A percentile compares a stretch with the other conserved stretches of the same genome.
phyloP scores from a whole-genome alignment of 1,284 basidiomycete species.

The Trichosporon ovoides region DNA sequence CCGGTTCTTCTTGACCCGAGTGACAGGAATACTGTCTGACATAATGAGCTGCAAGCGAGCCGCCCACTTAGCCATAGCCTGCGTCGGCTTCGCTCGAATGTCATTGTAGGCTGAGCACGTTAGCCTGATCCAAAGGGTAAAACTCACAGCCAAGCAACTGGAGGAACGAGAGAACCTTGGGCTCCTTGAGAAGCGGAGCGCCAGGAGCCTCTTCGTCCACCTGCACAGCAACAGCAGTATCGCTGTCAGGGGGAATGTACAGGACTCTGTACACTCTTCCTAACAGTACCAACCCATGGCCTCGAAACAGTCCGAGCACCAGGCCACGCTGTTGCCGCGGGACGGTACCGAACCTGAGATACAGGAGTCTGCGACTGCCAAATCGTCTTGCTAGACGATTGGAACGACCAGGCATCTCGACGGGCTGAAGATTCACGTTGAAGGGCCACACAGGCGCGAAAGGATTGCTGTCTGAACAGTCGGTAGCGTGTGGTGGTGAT shows the following conservation, averaged over 20 bases:
- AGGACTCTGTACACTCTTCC: constrained; percentile 32
- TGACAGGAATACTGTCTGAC: constrained; percentile 34
- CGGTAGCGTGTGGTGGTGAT: background rate
- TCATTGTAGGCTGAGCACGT: constrained; percentile 29
- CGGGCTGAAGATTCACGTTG: constrained; percentile 18
- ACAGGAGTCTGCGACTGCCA: constrained; percentile 33
- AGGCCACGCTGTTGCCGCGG: background rate
- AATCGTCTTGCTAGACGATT: constrained; percentile 33
- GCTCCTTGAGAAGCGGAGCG: background rate
- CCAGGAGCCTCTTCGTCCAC: constrained; percentile 16
- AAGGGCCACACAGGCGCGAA: constrained; percentile 5
- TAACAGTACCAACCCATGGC: constrained; percentile 29
- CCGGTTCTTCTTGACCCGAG: constrained; percentile 8
- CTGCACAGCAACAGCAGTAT: constrained; percentile 29
- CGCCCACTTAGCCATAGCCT: constrained; percentile 45
- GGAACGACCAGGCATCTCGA: constrained; percentile 34
- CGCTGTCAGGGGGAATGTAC: constrained; percentile 27
- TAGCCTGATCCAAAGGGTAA: background rate
- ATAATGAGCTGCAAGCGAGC: constrained; percentile 34
- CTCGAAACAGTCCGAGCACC: constrained; percentile 25
- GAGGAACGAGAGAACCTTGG: constrained; percentile 14
- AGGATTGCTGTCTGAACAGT: background rate
- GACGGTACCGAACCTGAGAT: constrained; percentile 22
- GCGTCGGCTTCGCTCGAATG: constrained; percentile 28
- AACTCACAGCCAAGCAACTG: constrained; percentile 23